Evolutionary conservation across 2,329 filamentous ascomycete species (phyloP).

Genomic region (Hypocrella siamensis): DNA sequence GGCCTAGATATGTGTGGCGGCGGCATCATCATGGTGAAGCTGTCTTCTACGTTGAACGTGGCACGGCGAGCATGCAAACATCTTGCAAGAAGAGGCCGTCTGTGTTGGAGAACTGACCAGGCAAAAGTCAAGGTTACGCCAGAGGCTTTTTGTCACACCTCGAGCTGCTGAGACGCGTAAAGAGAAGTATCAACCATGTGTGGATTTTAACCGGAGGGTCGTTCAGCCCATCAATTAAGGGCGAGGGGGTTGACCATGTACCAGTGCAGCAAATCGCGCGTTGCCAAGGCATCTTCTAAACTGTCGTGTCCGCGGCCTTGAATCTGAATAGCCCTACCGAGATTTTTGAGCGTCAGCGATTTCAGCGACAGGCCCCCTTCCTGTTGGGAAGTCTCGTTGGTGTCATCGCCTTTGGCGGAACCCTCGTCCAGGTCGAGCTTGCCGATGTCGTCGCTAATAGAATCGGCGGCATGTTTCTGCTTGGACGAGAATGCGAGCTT

Average conservation of each 20-base stretch:
- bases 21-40: no score
- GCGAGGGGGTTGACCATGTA: constrained; percentile 9
- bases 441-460: constrained; percentile 3
- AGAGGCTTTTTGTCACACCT: no score
- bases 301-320: constrained; percentile 22
- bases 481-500: neutral
- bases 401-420: neutral
- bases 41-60: no score
- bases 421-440: constrained; percentile 1
- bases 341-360: constrained; percentile 17
- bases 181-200: no score
- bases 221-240: no score
- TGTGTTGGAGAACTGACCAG: no score
- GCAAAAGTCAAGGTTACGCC: no score
- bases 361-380: constrained; percentile 21
- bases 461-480: neutral
- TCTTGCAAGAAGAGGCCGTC: no score
- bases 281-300: constrained; percentile 27
- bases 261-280: constrained; percentile 25
- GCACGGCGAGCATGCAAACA: no score
- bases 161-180: no score
- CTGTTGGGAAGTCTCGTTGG: neutral
- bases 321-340: constrained; percentile 23
- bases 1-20: no score
- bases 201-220: no score